Base-by-base conservation (phyloP, 768 basidiomycete species). In the Cystobasidium onofrii region DNA sequence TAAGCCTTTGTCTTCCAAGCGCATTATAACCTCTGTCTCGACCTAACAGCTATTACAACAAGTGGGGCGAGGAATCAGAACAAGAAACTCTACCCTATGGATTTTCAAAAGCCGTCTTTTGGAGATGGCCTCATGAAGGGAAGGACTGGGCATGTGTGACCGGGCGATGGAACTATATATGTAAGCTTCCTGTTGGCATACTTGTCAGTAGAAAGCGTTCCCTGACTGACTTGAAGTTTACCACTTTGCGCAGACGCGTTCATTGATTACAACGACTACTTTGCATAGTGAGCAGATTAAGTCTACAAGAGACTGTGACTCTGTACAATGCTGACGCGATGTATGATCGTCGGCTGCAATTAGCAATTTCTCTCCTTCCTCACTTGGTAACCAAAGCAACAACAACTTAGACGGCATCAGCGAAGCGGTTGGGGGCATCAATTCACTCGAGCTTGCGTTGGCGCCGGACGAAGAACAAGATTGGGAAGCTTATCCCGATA, bases 181-280 rank as follows among this genome's bases (percentile, higher is more conserved):
- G 44, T 60, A 43, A 13, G 29, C 4, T 50, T 17, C 27, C 15
- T 39, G 10, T 43, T 6, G 23, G 4, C 7, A 64, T 64, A 18
- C 63, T 34, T 7, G n/a, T 31, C 25, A n/a, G 7, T 13, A 25
- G 63, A 23, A 41, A 41, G n/a, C 33, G 7, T 63, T 9, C 9
- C 54, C 12, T 23, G 29, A 55, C 33, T 27, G 33, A 63, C 36
- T n/a, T 41, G 31, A 10, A 33, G 10, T 29, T 31, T n/a, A 33
- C 23, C 20, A 33, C 7, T 36, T n/a, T n/a, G n/a, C n/a, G 34
- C 27, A 71, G 69, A 64, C 23, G 63, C 63, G 12, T 71, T 71
- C 55, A 60, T 71, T 54, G 69, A 71, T 44, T 71, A 71, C 54
- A 71, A 71, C 36, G 69, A 71, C 39, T 71, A 55, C 31, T 71